Base-by-base conservation (phyloP, 2,329 filamentous ascomycete genomes). In the Dothiorella sarmentorum region DNA sequence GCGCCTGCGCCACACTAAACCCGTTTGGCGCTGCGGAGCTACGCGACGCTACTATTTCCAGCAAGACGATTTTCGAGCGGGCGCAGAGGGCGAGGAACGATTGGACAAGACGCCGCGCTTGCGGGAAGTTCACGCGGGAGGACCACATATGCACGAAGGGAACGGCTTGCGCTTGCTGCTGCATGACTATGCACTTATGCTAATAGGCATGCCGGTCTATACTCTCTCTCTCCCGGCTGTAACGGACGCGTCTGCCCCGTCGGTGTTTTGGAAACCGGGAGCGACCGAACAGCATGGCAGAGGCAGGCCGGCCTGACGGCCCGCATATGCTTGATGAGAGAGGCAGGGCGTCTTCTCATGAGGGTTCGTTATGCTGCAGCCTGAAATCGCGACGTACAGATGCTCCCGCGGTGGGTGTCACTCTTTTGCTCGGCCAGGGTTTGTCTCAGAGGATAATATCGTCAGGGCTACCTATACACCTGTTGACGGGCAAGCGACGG, bases 41-140 rank as follows among this genome's bases (percentile, higher is more conserved):
- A 13, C 49, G 49, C 35, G 15, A 24, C 11, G 49, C 22, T 53
- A 20, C 49, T 40, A 15, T 18, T 53, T 53, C 22, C 22, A 38
- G 49, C 49, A 53, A 53, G 49, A 53, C n/a, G 49, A 53, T 53
- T 40, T 20, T 42, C 49, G 17, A 53, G 49, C 17, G 33, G 49
- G 35, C 49, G 49, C n/a, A 38, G n/a, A 20, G 35, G n/a, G 49
- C 9, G 15, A 4, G 22, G 24, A 27, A 18, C 37, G 49, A 53
- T 53, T 53, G 49, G 49, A 17, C 49, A 27, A n/a, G 18, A 2
- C 33, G 24, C 47, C 15, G 15, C 31, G 20, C 20, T 31, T 38
- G n/a, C 44, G 29, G 33, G 20, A 26, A 15, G 22, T 38, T 7
- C 47, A 26, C 22, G 33, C 35, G 22, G 47, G 9, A 9, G 33